Evolutionary conservation across 2,329 filamentous ascomycete species (phyloP).

Genomic region (Fusarium sororula): DNA sequence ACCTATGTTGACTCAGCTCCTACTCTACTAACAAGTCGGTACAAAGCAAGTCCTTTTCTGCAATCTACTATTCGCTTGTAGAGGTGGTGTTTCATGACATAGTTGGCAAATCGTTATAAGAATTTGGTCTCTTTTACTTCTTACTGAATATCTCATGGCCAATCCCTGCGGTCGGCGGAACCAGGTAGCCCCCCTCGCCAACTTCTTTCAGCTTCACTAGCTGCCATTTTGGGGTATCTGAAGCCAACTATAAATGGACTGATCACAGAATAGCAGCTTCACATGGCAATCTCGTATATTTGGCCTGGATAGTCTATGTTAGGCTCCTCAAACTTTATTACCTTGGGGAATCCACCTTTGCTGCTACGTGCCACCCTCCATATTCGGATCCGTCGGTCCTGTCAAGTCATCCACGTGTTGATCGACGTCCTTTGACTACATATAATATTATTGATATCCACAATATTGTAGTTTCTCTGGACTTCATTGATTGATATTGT

Average conservation of each 20-base stretch:
- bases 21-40: background rate
- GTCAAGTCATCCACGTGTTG: background rate
- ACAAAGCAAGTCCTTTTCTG: background rate
- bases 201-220: background rate
- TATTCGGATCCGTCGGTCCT: background rate
- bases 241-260: fast-evolving
- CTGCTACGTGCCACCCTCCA: background rate
- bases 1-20: background rate
- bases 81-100: no score
- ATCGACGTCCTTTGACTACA: background rate
- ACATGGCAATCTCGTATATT: background rate
- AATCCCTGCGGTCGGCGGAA: no score
- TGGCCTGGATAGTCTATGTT: background rate
- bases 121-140: background rate
- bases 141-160: background rate
- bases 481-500: background rate
- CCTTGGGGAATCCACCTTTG: background rate
- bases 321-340: background rate
- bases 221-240: no score
- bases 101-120: background rate
- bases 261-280: no score
- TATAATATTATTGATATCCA: background rate
- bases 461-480: no score
- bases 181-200: no score
- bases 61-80: background rate